Evolutionary conservation across 371 early-diverging fungal genomes (phyloP), one percentile per base, ranked within the genome.

Genomic region (Synchytrium microbalum): DNA sequence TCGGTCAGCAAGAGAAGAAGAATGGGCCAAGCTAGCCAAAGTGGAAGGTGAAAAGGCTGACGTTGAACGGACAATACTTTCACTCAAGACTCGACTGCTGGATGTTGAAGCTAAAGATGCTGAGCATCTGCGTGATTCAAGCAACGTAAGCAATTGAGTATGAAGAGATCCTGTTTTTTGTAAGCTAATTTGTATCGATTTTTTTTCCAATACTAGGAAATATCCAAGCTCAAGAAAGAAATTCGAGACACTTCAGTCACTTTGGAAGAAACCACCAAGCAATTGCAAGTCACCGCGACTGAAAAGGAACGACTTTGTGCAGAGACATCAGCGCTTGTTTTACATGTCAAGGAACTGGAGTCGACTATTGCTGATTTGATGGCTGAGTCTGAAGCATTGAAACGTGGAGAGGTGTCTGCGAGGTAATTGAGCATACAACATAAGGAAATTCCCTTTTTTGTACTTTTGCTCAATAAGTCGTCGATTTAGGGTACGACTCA

Each of bases 1-100:
- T 8, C 60, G 67, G 5, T 25, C 67, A 8, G 71, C 64, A 24
- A 58, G 71, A 5, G 75, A 75, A 52, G 75, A 75, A 54, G 75
- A 75, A 54, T 75, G 75, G 75, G 61, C 58, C 13, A 72, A 69
- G 32, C 59, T 63, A 19, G 54, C 67, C 2, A 55, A 61, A 61
- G 31, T 75, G 8, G 73, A 73, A 55, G 25, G 63, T 19, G 73
- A 69, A 33, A 70, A 71, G 51, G 31, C 30, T n/a, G 60, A 70
- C 13, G 70, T 71, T 5, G 24, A 26, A 24, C 5, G 29, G 24
- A 26, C 29, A 26, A 56, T 56, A 13, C 24, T 56, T 5, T 5
- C 8, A 24, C 24, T 56, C 13, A 29, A 56, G 24, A 24, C 26
- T 8, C 8, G 29, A 56, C 5, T 56, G 5, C 13, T 38, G 29